phyloP scores from a whole-genome alignment of 2,329 filamentous ascomycete genomes.

The Fusarium nematophilum region DNA sequence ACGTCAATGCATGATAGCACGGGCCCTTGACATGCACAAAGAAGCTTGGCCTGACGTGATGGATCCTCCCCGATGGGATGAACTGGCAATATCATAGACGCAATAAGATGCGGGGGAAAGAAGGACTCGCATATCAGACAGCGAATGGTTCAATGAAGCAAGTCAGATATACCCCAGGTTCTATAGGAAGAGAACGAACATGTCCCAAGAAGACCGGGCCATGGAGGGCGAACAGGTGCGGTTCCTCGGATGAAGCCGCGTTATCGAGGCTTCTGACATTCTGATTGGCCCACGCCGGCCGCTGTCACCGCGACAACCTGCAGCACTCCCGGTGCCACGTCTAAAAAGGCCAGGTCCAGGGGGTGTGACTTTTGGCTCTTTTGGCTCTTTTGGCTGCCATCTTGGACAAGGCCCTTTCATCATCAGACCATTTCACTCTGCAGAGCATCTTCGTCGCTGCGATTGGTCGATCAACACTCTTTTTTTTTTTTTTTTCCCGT shows the following conservation, averaged over 20 bases:
- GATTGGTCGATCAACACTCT: conserved; percentile 39
- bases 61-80: conserved; percentile 19
- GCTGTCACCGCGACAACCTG: too few relatives aligned
- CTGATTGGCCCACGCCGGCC: too few relatives aligned
- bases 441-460: conserved; percentile 41
- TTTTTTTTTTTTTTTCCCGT: neutral
- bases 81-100: conserved; percentile 16
- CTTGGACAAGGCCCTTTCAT: conserved; percentile 28
- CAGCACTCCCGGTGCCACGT: too few relatives aligned
- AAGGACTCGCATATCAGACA: conserved; percentile 13
- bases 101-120: conserved; percentile 25
- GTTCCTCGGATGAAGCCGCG: too few relatives aligned
- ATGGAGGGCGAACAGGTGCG: too few relatives aligned
- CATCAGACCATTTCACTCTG: conserved; percentile 44
- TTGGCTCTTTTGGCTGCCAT: conserved; percentile 1
- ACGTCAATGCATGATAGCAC: conserved; percentile 26
- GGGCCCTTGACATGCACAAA: conserved; percentile 24
- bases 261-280: too few relatives aligned
- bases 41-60: conserved; percentile 10
- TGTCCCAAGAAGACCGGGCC: too few relatives aligned
- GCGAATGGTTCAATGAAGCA: neutral
- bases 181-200: too few relatives aligned
- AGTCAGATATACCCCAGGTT: conserved; percentile 8
- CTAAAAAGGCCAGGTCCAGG: too few relatives aligned
- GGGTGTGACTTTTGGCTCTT: too few relatives aligned